phyloP scores from a whole-genome alignment of 495 filamentous ascomycete species.

The Trichoderma asperelloides region DNA sequence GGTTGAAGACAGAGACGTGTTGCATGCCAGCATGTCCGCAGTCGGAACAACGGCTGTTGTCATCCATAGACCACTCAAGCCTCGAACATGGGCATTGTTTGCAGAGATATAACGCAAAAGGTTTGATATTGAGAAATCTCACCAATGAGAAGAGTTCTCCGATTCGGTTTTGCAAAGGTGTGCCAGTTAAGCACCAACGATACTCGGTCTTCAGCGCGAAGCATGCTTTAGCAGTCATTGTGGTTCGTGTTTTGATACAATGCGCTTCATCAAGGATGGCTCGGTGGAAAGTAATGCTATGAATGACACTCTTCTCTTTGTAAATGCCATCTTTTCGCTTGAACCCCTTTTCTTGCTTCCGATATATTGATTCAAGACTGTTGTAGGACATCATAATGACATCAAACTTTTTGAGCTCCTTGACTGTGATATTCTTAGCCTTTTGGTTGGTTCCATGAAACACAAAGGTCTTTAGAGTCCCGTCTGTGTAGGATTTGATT shows the following conservation, averaged over 20 bases:
- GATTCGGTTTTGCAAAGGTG: constrained; percentile 91
- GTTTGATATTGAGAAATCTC: constrained; percentile 76
- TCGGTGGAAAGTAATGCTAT: constrained; percentile 79
- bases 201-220: constrained; percentile 79
- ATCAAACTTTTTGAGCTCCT: constrained; percentile 72
- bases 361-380: constrained; percentile 80
- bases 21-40: constrained; percentile 64
- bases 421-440: constrained; percentile 60
- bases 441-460: constrained; percentile 81
- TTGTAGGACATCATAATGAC: constrained; percentile 97
- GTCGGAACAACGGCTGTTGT: constrained; percentile 53
- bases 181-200: constrained; percentile 93
- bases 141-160: constrained; percentile 95
- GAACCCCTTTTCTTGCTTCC: constrained; percentile 89
- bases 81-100: constrained; percentile 68
- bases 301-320: constrained; percentile 75
- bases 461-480: constrained; percentile 78
- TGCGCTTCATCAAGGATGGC: constrained; percentile 94
- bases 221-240: constrained; percentile 88
- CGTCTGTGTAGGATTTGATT: constrained; percentile 84
- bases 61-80: constrained; percentile 74
- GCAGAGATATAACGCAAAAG: constrained; percentile 91
- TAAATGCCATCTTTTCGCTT: constrained; percentile 61
- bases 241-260: constrained; percentile 83
- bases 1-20: constrained; percentile 93